Percentiles rank a stretch among this genome's conserved stretches.
phyloP scores from a whole-genome alignment of 1,139 yeast genomes.

The Pichia sp. region DNA sequence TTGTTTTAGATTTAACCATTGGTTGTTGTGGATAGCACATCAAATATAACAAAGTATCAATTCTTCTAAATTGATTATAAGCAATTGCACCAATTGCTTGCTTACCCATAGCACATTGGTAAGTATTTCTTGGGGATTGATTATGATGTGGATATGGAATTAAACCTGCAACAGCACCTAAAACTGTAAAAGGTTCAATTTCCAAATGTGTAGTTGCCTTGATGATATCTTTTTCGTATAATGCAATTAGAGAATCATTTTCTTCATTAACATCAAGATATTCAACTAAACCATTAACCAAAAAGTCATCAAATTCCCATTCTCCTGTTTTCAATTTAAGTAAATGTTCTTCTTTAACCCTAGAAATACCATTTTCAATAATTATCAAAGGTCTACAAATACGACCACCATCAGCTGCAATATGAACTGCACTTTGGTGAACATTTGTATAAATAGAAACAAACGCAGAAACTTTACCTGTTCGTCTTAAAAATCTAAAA shows the following conservation, averaged over 20 bases:
- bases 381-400: slow-evolving; percentile 95
- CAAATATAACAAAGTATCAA: slow-evolving; percentile 85
- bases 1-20: slow-evolving; percentile 96
- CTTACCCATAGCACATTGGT: slow-evolving; percentile 99
- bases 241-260: slow-evolving; percentile 88
- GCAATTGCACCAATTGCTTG: slow-evolving; percentile 99
- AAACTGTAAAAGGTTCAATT: slow-evolving; percentile 91
- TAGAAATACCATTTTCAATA: slow-evolving; percentile 64
- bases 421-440: slow-evolving; percentile 90
- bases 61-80: slow-evolving; percentile 91
- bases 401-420: slow-evolving; percentile 98
- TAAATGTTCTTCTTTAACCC: slow-evolving; percentile 68
- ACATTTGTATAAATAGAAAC: slow-evolving; percentile 85
- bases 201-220: slow-evolving; percentile 78
- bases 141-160: slow-evolving; percentile 99
- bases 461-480: slow-evolving; percentile 83
- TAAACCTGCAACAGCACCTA: slow-evolving; percentile 98
- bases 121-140: slow-evolving; percentile 97
- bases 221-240: slow-evolving; percentile 64
- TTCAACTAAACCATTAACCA: slow-evolving; percentile 82
- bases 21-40: slow-evolving; percentile 99
- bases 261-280: slow-evolving; percentile 97
- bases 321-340: slow-evolving; percentile 55
- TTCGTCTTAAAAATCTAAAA: slow-evolving; percentile 75
- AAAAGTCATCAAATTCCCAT: slow-evolving; percentile 84